Evolutionary conservation across 768 basidiomycete species (phyloP).

Genomic region (Tricholoma terreum): DNA sequence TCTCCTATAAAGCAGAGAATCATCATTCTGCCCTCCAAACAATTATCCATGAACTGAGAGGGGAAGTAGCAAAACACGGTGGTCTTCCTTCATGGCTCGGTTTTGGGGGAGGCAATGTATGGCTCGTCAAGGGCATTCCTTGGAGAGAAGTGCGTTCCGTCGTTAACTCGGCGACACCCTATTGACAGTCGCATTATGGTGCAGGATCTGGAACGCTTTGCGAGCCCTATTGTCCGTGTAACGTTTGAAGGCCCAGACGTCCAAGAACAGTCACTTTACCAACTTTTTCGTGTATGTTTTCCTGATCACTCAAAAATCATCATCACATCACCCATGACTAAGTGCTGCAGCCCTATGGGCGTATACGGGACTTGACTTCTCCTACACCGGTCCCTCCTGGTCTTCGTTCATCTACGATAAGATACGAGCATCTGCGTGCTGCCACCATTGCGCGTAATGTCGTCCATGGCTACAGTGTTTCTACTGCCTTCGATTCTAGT

Average conservation of each 20-base stretch:
- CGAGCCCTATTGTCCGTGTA: slow-evolving; percentile 70
- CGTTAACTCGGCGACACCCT: not conserved
- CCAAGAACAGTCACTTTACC: slow-evolving; percentile 74
- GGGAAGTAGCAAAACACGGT: slow-evolving; percentile 44
- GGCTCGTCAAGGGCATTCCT: slow-evolving; percentile 75
- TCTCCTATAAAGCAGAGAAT: slow-evolving; percentile 49
- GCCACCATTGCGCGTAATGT: slow-evolving; percentile 84
- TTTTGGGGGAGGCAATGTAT: slow-evolving; percentile 47
- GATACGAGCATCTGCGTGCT: slow-evolving; percentile 59
- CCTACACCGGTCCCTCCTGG: slow-evolving; percentile 65
- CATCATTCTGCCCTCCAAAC: slow-evolving; percentile 37
- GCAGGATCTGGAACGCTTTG: slow-evolving; percentile 84
- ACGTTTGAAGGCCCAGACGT: slow-evolving; percentile 88
- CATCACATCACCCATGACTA: slow-evolving; percentile 2
- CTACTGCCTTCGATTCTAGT: slow-evolving; percentile 15
- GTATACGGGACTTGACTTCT: slow-evolving; percentile 61
- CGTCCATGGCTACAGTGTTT: slow-evolving; percentile 56
- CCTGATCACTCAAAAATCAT: not conserved
- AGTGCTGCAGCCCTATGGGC: slow-evolving; percentile 69
- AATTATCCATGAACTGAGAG: slow-evolving; percentile 49
- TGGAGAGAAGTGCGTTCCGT: slow-evolving; percentile 69
- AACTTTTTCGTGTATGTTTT: slow-evolving; percentile 65
- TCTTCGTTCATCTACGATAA: slow-evolving; percentile 61
- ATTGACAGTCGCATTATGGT: not conserved
- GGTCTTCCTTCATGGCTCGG: slow-evolving; percentile 66